Percentiles rank a stretch among this genome's conserved stretches.
Evolutionary conservation across 1,139 yeast species (phyloP).

Genomic region (Tardiomyces depauwii): DNA sequence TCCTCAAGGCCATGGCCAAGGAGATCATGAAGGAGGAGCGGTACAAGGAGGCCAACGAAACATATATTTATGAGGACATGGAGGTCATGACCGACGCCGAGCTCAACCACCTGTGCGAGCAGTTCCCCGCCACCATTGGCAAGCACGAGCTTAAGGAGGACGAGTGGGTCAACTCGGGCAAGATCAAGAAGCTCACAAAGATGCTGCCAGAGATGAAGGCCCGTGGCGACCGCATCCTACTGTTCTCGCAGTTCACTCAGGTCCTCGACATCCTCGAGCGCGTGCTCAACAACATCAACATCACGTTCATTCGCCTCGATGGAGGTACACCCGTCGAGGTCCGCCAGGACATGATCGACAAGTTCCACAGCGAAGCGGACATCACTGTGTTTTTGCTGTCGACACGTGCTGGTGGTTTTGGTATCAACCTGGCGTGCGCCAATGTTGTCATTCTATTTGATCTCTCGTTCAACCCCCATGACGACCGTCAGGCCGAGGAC

Average conservation of each 20-base stretch:
- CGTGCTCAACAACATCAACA: constrained; percentile 52
- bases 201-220: constrained; percentile 49
- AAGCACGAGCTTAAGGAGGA: constrained; percentile 40
- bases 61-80: constrained; percentile 85
- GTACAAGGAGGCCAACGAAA: constrained; percentile 62
- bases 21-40: constrained; percentile 73
- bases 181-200: constrained; percentile 45
- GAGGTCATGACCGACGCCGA: constrained; percentile 93
- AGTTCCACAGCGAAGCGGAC: constrained; percentile 68
- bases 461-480: constrained; percentile 95
- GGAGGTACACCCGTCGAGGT: constrained; percentile 92
- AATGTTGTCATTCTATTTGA: constrained; percentile 86
- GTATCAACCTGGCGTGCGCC: constrained; percentile 93
- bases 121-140: constrained; percentile 56
- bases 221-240: constrained; percentile 61
- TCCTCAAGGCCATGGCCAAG: constrained; percentile 55
- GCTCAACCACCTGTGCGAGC: constrained; percentile 59
- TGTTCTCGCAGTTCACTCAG: constrained; percentile 90
- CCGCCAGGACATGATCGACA: constrained; percentile 85
- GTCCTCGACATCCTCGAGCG: constrained; percentile 77
- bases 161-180: constrained; percentile 68
- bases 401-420: constrained; percentile 97
- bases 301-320: constrained; percentile 76
- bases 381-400: constrained; percentile 82
- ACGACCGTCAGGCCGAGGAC: constrained; percentile 97